Evolutionary conservation across 2,329 filamentous ascomycete species (phyloP), one percentile per base, ranked within the genome.

Genomic region (Nothopassalora personata): DNA sequence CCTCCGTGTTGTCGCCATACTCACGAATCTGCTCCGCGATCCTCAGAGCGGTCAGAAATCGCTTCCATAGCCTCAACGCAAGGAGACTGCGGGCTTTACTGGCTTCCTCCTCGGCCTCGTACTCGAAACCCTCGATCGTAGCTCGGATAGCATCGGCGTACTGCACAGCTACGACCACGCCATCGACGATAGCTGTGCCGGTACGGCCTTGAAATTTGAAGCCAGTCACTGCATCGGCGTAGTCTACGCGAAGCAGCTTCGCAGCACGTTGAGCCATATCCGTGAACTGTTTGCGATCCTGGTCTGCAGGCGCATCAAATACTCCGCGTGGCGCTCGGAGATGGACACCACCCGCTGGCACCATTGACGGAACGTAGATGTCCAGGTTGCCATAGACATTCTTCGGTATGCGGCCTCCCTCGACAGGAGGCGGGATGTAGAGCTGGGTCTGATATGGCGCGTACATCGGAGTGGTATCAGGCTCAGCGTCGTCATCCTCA

Each of bases 141-240:
- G 84, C 86, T 58, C 83, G 76, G 0, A 97, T 80, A 0, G 88
- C 91, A 57, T 92, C 89, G 7, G 78, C 80, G 61, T 86, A 84
- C 71, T 93, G 88, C 15, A 75, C 71, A 0, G 91, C 87, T 1
- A 96, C 85, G 0, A 99, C 85, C 0, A 88, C 83, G 1, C 94
- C 94, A 39, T 84, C 82, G 1, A 94, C 76, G 2, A 97, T 82
- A 1, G 94, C 91, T 2, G 91, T 97, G 15, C 93, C 93, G 57
- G 90, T 86, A 2, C 90, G 84, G 0, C 91, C 91, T 69, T 85
- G 87, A 76, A 97, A 99, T 39, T 87, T 81, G 69, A 97, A 99
- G 0, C 93, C 93, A 0, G 88, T 94, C 5, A 99, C 84, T 0
- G 94, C 94, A 33, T 93, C 90, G 2, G 90, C 90, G 72, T 89